Evolutionary conservation across 1,284 basidiomycete species (phyloP).

Genomic region (Cerioporus squamosus): DNA sequence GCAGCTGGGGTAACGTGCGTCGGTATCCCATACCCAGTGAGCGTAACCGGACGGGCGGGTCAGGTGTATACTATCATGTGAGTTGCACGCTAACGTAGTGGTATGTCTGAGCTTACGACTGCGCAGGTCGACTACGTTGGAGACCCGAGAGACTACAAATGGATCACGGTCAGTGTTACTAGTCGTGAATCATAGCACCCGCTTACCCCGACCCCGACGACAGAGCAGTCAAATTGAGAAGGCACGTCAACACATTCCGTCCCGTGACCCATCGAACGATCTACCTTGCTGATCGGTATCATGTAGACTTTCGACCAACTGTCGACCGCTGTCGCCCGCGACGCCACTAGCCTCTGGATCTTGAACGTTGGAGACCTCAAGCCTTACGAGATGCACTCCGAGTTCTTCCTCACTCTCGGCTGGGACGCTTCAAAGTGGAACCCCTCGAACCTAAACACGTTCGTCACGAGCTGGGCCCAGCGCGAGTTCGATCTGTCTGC

Average conservation of each 20-base stretch:
- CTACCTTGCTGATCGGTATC: background rate
- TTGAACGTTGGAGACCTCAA: slow-evolving; percentile 75
- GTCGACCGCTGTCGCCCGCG: slow-evolving; percentile 59
- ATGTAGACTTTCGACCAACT: slow-evolving; percentile 61
- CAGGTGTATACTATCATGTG: slow-evolving; percentile 74
- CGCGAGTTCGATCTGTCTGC: slow-evolving; percentile 62
- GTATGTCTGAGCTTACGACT: background rate
- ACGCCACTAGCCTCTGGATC: slow-evolving; percentile 63
- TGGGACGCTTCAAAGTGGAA: slow-evolving; percentile 63
- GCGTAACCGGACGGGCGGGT: slow-evolving; percentile 62
- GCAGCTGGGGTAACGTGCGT: slow-evolving; percentile 63
- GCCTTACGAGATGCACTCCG: slow-evolving; percentile 71
- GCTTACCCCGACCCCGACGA: background rate
- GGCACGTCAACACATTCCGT: slow-evolving; percentile 12
- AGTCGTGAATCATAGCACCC: background rate
- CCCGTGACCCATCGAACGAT: background rate
- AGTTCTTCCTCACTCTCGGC: slow-evolving; percentile 69
- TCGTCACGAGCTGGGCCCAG: slow-evolving; percentile 61
- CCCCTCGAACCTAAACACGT: slow-evolving; percentile 54
- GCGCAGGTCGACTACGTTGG: slow-evolving; percentile 46
- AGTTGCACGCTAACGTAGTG: slow-evolving; percentile 14
- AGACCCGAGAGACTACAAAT: slow-evolving; percentile 61
- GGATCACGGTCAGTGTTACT: slow-evolving; percentile 50
- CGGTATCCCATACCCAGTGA: slow-evolving; percentile 57
- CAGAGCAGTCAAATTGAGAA: slow-evolving; percentile 34